Evolutionary conservation across 495 filamentous ascomycete genomes (phyloP).

Genomic region (Penicillium macrosclerotiorum): DNA sequence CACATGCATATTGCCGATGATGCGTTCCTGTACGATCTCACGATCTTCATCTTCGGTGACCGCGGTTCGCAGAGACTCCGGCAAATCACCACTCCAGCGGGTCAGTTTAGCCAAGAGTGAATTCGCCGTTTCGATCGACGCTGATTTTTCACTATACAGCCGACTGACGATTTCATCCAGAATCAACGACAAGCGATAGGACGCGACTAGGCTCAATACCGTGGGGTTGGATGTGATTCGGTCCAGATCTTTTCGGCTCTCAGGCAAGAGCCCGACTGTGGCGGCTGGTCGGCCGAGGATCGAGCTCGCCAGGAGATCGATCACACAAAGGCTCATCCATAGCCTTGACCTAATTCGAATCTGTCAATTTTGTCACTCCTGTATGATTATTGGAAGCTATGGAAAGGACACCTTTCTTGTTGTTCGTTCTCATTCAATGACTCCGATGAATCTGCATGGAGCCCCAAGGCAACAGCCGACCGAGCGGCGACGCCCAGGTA

Average conservation of each 20-base stretch:
- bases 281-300: slow-evolving; percentile 41
- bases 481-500: slow-evolving; percentile 45
- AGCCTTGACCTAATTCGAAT: slow-evolving; percentile 24
- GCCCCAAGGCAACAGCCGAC: slow-evolving; percentile 41
- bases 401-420: slow-evolving; percentile 30
- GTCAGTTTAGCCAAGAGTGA: slow-evolving; percentile 32
- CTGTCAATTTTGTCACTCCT: background rate
- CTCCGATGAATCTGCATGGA: slow-evolving; percentile 29
- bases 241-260: slow-evolving; percentile 8
- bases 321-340: slow-evolving; percentile 45
- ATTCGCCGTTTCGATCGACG: slow-evolving; percentile 35
- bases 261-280: slow-evolving; percentile 28
- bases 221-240: slow-evolving; percentile 1
- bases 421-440: slow-evolving; percentile 12
- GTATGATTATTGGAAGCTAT: background rate
- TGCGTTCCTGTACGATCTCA: slow-evolving; percentile 24
- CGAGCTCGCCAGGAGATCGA: slow-evolving; percentile 44
- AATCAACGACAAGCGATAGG: slow-evolving; percentile 33
- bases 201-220: slow-evolving; percentile 28
- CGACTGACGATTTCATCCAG: slow-evolving; percentile 35
- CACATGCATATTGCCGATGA: slow-evolving; percentile 39
- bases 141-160: slow-evolving; percentile 31
- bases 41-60: slow-evolving; percentile 16
- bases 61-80: slow-evolving; percentile 23
- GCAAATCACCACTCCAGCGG: slow-evolving; percentile 35